Base-by-base conservation (phyloP, 2,329 filamentous ascomycete species). In the Botrytis cinerea region DNA sequence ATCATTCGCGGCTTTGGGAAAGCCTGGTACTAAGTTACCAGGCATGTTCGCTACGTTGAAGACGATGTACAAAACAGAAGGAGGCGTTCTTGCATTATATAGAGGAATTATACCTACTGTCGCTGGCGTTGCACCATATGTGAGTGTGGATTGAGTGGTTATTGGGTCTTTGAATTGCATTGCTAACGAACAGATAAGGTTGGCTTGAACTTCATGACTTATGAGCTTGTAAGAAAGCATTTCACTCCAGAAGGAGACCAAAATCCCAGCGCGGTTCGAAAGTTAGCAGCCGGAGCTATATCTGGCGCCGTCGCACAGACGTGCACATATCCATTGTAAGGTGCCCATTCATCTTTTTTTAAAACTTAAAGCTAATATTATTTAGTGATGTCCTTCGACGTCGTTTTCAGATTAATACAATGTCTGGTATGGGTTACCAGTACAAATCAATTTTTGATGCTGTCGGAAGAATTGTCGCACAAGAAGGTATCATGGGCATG, bases 331-430 rank as follows among this genome's bases (percentile, higher is more conserved):
- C 96, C 96, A 75, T 98, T 99, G 93, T 97, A 84, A 88, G 93
- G 22, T 38, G n/a, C 18, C 12, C 25, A 3, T 60, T 59, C n/a
- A 61, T 25, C n/a, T 3, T 85, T 14, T 35, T 12, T 38, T 59
- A 14, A 43, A 57, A 46, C 16, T 70, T 38, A n/a, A n/a, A 38
- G 75, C 45, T 68, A 78, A 74, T 3, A 59, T 75, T 79, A 80
- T 16, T 66, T 75, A 96, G 93, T 81, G 95, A 97, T 81, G 95
- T 99, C 3, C 87, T 99, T 72, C 93, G 96, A 46, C 91, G 96
- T 74, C 90, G 96, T 69, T 99, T 99, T 82, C 96, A 99, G 81
- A 96, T 99, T 84, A 99, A 99, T 84, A 98, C 96, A 71, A 99
- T 99, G 96, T 94, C 93, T 66, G 96, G 96, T 70, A 95, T 99